A percentile compares a stretch with the other conserved stretches of the same genome.
Conservation (phyloP, 2,329 filamentous ascomycete genomes). For the Verticillium albo-atrum region DNA sequence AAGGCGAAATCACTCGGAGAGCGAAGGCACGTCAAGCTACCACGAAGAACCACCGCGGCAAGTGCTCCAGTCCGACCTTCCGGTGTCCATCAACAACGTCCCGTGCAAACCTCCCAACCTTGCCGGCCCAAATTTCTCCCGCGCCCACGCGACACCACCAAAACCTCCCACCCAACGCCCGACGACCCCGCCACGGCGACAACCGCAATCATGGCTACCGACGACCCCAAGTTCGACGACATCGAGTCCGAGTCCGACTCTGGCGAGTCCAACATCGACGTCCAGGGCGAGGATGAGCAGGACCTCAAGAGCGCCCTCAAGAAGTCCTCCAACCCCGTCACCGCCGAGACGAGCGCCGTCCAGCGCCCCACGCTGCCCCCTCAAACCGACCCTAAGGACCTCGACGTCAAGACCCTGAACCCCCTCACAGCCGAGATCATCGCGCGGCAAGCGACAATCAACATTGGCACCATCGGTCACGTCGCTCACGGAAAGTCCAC, state of each 20-base stretch:
- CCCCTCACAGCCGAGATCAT: slow-evolving; percentile 96
- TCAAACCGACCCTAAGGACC: slow-evolving; percentile 86
- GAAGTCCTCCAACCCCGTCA: slow-evolving; percentile 46
- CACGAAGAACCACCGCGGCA: slow-evolving; percentile 4
- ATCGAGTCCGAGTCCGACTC: slow-evolving; percentile 68
- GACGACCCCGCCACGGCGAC: slow-evolving; percentile 19
- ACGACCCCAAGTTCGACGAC: slow-evolving; percentile 62
- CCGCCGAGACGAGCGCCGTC: slow-evolving; percentile 50
- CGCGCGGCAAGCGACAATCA: slow-evolving; percentile 95
- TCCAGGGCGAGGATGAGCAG: slow-evolving; percentile 58
- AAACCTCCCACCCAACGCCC: slow-evolving; percentile 7
- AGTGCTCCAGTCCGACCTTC: not conserved
- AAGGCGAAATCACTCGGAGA: slow-evolving; percentile 23
- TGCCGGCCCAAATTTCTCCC: slow-evolving; percentile 2
- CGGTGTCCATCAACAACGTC: slow-evolving; percentile 9
- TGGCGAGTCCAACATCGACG: slow-evolving; percentile 58
- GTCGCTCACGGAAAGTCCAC: slow-evolving; percentile 99
- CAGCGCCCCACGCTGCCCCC: slow-evolving; percentile 60
- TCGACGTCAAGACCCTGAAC: slow-evolving; percentile 75
- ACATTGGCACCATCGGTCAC: slow-evolving; percentile 97
- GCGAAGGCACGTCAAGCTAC: slow-evolving; percentile 14
- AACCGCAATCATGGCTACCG: slow-evolving; percentile 40
- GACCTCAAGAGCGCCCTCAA: slow-evolving; percentile 82
- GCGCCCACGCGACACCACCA: slow-evolving; percentile 5
- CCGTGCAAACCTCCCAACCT: slow-evolving; percentile 3